Percentiles rank a stretch among this genome's conserved stretches.
Conservation (phyloP, 164 flowering plant species). For the Nelumbo lutea region DNA sequence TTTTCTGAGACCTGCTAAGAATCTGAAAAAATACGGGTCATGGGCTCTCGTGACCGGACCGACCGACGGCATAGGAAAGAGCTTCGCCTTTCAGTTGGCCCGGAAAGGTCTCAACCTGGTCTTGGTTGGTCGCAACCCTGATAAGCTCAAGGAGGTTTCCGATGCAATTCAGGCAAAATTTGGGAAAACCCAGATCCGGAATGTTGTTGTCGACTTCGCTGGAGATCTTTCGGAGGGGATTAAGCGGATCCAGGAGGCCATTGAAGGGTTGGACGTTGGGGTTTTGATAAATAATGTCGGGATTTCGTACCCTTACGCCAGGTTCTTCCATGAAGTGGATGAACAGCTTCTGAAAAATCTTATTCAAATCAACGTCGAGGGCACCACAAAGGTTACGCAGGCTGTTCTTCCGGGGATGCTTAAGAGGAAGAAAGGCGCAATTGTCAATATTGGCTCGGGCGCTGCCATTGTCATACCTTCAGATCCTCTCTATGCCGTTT, state of each 20-base stretch:
- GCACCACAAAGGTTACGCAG: conserved; percentile 71
- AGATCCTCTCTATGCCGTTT: conserved; percentile 81
- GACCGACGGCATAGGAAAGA: conserved; percentile 93
- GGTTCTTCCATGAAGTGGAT: conserved; percentile 82
- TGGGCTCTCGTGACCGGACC: conserved; percentile 95
- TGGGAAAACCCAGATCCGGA: conserved; percentile 46
- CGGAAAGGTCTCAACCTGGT: conserved; percentile 65
- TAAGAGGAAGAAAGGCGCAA: conserved; percentile 82
- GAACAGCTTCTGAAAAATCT: conserved; percentile 52
- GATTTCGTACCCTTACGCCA: conserved; percentile 70
- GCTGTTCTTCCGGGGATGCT: conserved; percentile 78
- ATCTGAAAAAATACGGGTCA: conserved; percentile 78
- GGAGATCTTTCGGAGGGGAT: conserved; percentile 69
- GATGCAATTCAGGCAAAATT: conserved; percentile 43
- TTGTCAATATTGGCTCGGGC: conserved; percentile 89
- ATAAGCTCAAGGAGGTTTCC: conserved; percentile 55
- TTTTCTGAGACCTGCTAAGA: conserved; percentile 76
- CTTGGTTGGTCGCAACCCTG: conserved; percentile 71
- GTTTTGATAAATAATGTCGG: conserved; percentile 80
- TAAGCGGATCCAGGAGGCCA: conserved; percentile 40
- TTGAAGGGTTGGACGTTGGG: conserved; percentile 80
- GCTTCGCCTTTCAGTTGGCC: conserved; percentile 79
- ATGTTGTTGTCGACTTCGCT: conserved; percentile 69
- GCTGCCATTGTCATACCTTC: conserved; percentile 77
- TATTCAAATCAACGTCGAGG: conserved; percentile 74